A percentile compares a stretch with the other conserved stretches of the same genome.
Conservation (phyloP, 257 asterid genomes). For the Ocimum tenuiflorum region DNA sequence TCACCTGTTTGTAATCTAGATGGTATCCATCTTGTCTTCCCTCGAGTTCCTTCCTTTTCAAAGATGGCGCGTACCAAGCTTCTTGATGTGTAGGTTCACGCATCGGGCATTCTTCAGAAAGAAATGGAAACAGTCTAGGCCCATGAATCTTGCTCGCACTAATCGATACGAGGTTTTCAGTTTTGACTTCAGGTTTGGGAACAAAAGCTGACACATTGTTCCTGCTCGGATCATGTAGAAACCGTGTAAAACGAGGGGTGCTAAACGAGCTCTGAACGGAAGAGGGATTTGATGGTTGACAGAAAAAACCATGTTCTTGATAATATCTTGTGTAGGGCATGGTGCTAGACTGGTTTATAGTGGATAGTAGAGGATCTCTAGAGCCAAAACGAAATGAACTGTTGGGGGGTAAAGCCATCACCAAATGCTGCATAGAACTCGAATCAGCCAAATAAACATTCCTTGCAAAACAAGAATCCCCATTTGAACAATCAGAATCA, state of each 20-base stretch:
- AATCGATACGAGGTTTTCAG: slow-evolving; percentile 18
- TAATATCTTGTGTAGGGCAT: slow-evolving; percentile 25
- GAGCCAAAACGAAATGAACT: slow-evolving; percentile 27
- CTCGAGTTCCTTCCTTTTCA: slow-evolving; percentile 51
- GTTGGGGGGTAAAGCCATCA: slow-evolving; percentile 31
- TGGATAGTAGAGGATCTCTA: neutral
- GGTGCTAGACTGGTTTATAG: neutral
- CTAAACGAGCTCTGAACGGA: slow-evolving; percentile 12
- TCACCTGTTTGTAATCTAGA: slow-evolving; percentile 35
- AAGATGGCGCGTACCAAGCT: slow-evolving; percentile 28
- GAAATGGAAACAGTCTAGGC: slow-evolving; percentile 22
- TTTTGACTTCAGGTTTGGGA: slow-evolving; percentile 19
- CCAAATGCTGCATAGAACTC: slow-evolving; percentile 25
- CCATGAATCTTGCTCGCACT: slow-evolving; percentile 27
- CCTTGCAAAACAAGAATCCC: slow-evolving; percentile 18
- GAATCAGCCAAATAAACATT: slow-evolving; percentile 21
- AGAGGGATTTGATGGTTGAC: slow-evolving; percentile 11
- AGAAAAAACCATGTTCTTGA: slow-evolving; percentile 12
- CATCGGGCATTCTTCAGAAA: slow-evolving; percentile 16
- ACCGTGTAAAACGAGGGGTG: slow-evolving; percentile 24
- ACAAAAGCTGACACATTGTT: neutral
- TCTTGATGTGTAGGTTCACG: slow-evolving; percentile 29
- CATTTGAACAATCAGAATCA: slow-evolving; percentile 14
- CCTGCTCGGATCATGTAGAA: slow-evolving; percentile 18
- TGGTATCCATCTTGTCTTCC: slow-evolving; percentile 39